These are phyloP conservation scores for Globisporangium lucens DNA, from an alignment of 352 stramenopile genomes.

Conservation along the genomic window DNA sequence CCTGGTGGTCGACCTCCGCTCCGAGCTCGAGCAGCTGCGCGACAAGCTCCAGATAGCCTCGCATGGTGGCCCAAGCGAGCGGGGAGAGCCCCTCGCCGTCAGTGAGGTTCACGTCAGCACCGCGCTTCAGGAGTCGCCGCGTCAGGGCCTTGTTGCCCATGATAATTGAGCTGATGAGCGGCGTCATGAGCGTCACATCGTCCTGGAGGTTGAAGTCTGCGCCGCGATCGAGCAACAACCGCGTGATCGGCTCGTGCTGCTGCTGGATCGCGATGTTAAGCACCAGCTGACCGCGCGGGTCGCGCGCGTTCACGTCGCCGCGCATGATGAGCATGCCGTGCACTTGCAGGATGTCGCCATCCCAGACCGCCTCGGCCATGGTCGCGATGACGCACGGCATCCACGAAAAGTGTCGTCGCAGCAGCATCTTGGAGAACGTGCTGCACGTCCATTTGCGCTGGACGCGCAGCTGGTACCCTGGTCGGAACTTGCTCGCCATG, in stretches of 20 bases:
- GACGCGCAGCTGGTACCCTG: conserved; percentile 61
- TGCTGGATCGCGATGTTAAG: conserved; percentile 80
- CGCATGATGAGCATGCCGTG: conserved; percentile 50
- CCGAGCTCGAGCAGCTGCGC: conserved; percentile 58
- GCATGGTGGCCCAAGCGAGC: conserved; percentile 58
- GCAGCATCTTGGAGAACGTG: conserved; percentile 37
- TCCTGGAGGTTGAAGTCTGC: conserved; percentile 69
- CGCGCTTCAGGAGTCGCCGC: conserved; percentile 47
- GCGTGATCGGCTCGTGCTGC: conserved; percentile 67
- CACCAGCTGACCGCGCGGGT: conserved; percentile 47
- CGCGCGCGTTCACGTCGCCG: conserved; percentile 52
- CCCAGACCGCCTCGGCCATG: conserved; percentile 65
- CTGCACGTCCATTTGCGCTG: conserved; percentile 52
- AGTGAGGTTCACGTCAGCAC: conserved; percentile 49
- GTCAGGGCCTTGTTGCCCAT: conserved; percentile 84
- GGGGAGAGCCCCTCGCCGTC: conserved; percentile 65
- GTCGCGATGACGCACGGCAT: conserved; percentile 57
- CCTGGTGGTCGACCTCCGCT: conserved; percentile 57
- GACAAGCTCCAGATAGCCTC: conserved; percentile 75
- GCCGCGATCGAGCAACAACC: conserved; percentile 64
- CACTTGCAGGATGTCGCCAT: conserved; percentile 75
- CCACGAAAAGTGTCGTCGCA: conserved; percentile 65
- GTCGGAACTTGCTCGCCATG: conserved; percentile 53
- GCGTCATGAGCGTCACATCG: conserved; percentile 46
- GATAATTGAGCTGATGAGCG: conserved; percentile 71